Evolutionary conservation across 2,329 filamentous ascomycete species (phyloP).

Genomic region (Pleoardoris graminearum): DNA sequence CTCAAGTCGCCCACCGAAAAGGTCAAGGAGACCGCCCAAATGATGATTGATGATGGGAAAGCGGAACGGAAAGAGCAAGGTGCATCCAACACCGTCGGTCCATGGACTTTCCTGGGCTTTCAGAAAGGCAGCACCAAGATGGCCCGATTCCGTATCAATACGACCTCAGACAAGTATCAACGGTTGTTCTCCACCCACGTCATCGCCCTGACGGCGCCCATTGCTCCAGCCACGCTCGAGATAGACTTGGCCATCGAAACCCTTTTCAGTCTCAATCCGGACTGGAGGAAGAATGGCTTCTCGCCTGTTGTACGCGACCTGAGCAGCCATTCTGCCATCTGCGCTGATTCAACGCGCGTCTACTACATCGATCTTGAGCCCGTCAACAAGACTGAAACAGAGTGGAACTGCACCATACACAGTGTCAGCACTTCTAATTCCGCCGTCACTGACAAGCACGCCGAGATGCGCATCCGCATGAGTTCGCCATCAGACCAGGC

Average conservation of each 20-base stretch:
- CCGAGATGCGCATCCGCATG: conserved; percentile 31
- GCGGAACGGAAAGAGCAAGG: not conserved
- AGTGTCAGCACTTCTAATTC: not conserved
- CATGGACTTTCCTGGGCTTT: conserved; percentile 24
- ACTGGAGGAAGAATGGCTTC: conserved; percentile 8
- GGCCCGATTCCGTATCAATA: conserved; percentile 51
- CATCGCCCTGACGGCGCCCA: conserved; percentile 45
- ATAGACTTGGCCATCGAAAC: conserved; percentile 43
- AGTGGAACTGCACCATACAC: not conserved
- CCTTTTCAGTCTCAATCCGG: conserved; percentile 35
- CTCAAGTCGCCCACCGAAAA: not conserved
- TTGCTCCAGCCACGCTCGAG: conserved; percentile 47
- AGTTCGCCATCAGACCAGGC: conserved; percentile 16
- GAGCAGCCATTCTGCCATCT: conserved; percentile 13
- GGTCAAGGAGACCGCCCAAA: conserved; percentile 25
- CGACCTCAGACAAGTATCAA: conserved; percentile 40
- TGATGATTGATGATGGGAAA: not conserved
- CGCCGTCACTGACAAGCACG: conserved; percentile 19
- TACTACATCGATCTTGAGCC: not conserved
- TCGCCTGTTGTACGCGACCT: conserved; percentile 29
- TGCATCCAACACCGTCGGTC: conserved; percentile 15
- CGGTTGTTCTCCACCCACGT: conserved; percentile 45
- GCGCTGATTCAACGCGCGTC: not conserved
- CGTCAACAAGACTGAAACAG: not conserved
- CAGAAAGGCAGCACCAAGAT: conserved; percentile 12